Evolutionary conservation across 768 basidiomycete genomes (phyloP), one percentile per base, ranked within the genome.

Genomic region (Russula brevipes): DNA sequence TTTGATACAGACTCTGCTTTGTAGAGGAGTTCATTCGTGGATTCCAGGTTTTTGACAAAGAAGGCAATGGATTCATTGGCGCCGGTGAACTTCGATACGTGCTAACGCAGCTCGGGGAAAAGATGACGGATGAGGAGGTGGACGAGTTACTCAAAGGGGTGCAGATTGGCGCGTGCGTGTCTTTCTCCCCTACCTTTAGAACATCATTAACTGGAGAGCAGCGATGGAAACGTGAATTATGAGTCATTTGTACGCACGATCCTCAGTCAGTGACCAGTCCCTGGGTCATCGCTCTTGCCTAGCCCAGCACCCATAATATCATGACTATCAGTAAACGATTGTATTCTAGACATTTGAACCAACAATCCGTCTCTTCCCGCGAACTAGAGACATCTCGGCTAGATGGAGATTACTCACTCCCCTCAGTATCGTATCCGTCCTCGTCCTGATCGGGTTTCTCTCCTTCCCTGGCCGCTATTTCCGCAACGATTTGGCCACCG

Each of bases 31-130:
- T 99, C 78, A 93, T 98, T 71, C 93, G 97, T 54, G 97, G 95
- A 9, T 99, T 99, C 83, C 95, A 98, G 70, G 96, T 98, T 11
- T 98, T 99, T 69, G 96, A 98, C 77, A 95, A 94, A 77, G 91
- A 93, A 69, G 91, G 91, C 36, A 93, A 93, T 70, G 93, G 93
- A 1, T 90, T 86, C 77, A 93, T 92, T 68, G 93, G 93, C 53
- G 91, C 89, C 17, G 93, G 93, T 53, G 93, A 97, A 76, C 80
- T 96, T 66, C 84, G 91, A 65, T 86, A 89, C 74, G 81, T 67
- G 80, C 80, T 66, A 79, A 99, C 97, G 7, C 94, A 95, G 70
- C 83, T 99, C 0, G 97, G 97, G 12, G 97, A 99, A 82, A 98
- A 98, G 81, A 95, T 99, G 93, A 74, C 87, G 7, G 94, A 98